Evolutionary conservation across 116 monocot species (phyloP).

Genomic region (Posidonia oceanica): DNA sequence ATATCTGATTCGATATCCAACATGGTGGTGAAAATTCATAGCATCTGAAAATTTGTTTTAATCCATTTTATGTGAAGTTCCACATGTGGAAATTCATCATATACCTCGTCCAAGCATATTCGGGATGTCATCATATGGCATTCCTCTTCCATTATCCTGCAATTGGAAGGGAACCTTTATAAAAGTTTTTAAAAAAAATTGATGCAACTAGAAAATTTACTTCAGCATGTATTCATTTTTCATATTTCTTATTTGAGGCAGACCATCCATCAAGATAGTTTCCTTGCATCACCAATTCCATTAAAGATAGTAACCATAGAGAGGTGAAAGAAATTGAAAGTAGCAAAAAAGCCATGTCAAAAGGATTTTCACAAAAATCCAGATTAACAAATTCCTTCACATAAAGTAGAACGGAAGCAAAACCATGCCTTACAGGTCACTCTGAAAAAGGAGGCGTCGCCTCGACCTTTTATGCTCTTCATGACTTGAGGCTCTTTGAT

Average conservation of each 20-base stretch:
- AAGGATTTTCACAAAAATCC: neutral
- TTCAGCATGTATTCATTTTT: neutral
- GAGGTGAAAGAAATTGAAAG: neutral
- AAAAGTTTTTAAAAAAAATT: neutral
- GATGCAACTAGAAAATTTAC: too few relatives aligned
- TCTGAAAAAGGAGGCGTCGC: constrained; percentile 82
- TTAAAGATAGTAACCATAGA: neutral
- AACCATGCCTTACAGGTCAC: constrained; percentile 79
- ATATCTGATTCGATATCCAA: too few relatives aligned
- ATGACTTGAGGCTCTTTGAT: constrained; percentile 43
- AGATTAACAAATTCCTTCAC: neutral
- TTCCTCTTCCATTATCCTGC: constrained; percentile 99
- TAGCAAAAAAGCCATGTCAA: neutral
- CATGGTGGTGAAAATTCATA: too few relatives aligned
- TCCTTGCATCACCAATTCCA: too few relatives aligned
- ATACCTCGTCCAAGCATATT: constrained; percentile 99
- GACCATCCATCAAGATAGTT: too few relatives aligned
- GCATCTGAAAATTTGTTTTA: neutral
- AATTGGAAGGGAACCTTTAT: constrained; percentile 4
- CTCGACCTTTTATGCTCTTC: constrained; percentile 62
- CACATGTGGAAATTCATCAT: neutral
- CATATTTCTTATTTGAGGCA: too few relatives aligned
- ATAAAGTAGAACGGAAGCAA: neutral
- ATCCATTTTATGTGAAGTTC: neutral
- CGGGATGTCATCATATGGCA: constrained; percentile 98